Percentiles rank a stretch among this genome's conserved stretches.
These are phyloP conservation scores for Hydnomerulius pinastri DNA, from an alignment of 768 basidiomycete species.

Conservation along the genomic window DNA sequence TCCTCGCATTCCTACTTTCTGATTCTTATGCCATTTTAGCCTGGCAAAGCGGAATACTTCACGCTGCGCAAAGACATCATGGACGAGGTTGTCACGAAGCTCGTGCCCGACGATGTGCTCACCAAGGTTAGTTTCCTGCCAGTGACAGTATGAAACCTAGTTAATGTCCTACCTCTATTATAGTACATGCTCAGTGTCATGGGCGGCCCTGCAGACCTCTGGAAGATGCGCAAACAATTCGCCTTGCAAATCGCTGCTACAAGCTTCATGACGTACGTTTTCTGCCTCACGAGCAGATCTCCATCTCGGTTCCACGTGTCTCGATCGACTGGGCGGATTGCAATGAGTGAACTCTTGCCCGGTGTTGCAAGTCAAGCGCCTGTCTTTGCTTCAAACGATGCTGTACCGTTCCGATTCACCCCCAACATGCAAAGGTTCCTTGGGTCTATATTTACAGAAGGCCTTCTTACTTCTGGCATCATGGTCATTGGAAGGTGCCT, in stretches of 20 bases:
- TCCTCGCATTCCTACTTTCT: background rate
- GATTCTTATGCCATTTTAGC: constrained; percentile 36
- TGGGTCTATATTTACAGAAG: constrained; percentile 87
- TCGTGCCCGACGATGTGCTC: constrained; percentile 87
- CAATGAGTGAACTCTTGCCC: constrained; percentile 91
- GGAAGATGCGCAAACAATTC: constrained; percentile 98
- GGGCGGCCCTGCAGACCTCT: constrained; percentile 80
- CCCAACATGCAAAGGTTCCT: constrained; percentile 95
- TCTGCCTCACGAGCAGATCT: constrained; percentile 80
- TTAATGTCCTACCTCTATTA: background rate
- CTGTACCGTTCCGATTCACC: constrained; percentile 96
- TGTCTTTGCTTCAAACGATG: constrained; percentile 76
- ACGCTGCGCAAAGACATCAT: constrained; percentile 80
- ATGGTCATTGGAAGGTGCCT: constrained; percentile 91
- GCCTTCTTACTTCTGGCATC: constrained; percentile 80
- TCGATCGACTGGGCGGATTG: constrained; percentile 84
- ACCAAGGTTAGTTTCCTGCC: constrained; percentile 56
- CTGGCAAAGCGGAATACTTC: constrained; percentile 64
- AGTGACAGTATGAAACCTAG: background rate
- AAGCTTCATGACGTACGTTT: constrained; percentile 90
- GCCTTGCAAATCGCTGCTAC: constrained; percentile 84
- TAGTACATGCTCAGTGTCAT: constrained; percentile 93
- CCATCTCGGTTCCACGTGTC: constrained; percentile 89
- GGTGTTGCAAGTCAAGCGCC: constrained; percentile 54
- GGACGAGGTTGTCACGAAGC: constrained; percentile 85